A percentile compares a stretch with the other conserved stretches of the same genome.
Evolutionary conservation across 179 eudicot genomes (phyloP).

Genomic region (Amaranthus tricolor): DNA sequence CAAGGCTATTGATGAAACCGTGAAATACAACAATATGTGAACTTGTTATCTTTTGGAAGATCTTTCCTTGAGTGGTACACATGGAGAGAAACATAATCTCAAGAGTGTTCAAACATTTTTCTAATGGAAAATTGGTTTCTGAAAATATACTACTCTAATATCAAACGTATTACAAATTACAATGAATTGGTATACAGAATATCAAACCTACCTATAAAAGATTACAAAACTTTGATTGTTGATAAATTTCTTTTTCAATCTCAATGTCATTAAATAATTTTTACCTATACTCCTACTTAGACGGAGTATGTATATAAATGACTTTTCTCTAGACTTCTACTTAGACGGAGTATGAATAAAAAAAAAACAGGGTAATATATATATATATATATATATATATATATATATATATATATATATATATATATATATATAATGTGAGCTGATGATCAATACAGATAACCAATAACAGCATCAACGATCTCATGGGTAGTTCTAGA

Average conservation of each 20-base stretch:
- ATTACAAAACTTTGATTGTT: background rate
- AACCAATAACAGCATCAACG: slow-evolving; percentile 77
- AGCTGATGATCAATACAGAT: slow-evolving; percentile 38
- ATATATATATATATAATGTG: background rate
- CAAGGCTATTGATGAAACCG: too few species aligned
- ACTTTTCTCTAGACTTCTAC: too few species aligned
- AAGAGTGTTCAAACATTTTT: background rate
- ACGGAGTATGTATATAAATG: too few species aligned
- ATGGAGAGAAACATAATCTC: background rate
- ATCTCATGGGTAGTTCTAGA: slow-evolving; percentile 71
- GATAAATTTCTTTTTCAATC: background rate
- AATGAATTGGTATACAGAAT: background rate
- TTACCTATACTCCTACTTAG: too few species aligned
- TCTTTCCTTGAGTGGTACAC: background rate
- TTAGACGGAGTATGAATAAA: background rate
- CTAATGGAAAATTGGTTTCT: background rate
- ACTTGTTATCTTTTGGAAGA: too few species aligned
- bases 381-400: too few species aligned
- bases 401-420: too few species aligned
- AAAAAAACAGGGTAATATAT: background rate
- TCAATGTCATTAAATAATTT: background rate
- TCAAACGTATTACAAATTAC: background rate
- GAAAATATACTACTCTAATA: background rate
- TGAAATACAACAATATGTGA: too few species aligned
- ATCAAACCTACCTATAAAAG: slow-evolving; percentile 5